Evolutionary conservation across 2,329 filamentous ascomycete genomes (phyloP), one percentile per base, ranked within the genome.

Genomic region (Pleomassaria siparia): DNA sequence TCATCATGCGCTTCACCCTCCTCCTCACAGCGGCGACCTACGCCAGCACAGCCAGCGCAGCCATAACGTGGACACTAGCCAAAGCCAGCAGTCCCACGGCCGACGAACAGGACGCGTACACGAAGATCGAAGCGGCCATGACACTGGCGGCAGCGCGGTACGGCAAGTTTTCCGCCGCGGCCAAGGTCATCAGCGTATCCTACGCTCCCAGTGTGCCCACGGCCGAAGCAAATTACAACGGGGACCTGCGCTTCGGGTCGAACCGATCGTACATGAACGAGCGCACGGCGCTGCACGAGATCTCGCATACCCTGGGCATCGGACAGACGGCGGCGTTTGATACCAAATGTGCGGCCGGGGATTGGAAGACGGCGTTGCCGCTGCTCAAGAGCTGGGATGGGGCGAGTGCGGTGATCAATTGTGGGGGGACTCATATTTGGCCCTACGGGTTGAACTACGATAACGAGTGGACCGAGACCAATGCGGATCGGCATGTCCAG

Each of bases 391-490:
- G 56, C 20, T 69, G 55, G 40, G 66, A 69, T 53, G 66, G 64
- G 0, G 22, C 47, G 2, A 54, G 46, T 30, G 66, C 66, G 36
- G 60, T 58, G 44, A 68, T 69, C 20, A 69, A 49, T 21, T 69
- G 66, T 51, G 66, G 64, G 5, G 64, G 66, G 2, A 16, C 42
- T 0, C 64, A 69, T 30, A 63, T 69, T 29, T 69, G 66, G 64
- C 64, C 64, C 5, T 69, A 69, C 56, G 66, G 66, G 2, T 43
- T 69, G 41, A 68, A 69, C 25, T 69, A 66, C 37, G 66, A 69
- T 1, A 67, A 40, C 3, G 66, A 69, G 46, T 65, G 62, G 66
- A 67, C 63, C 40, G 64, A 67, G 55, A 67, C 60, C 24, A 68
- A 69, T 55, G 66, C 50, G 11, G 51, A 68, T 42, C 48, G 66